These are phyloP conservation scores for Trypanosoma rangeli DNA, from an alignment of 208 protist species.

Conservation along the genomic window DNA sequence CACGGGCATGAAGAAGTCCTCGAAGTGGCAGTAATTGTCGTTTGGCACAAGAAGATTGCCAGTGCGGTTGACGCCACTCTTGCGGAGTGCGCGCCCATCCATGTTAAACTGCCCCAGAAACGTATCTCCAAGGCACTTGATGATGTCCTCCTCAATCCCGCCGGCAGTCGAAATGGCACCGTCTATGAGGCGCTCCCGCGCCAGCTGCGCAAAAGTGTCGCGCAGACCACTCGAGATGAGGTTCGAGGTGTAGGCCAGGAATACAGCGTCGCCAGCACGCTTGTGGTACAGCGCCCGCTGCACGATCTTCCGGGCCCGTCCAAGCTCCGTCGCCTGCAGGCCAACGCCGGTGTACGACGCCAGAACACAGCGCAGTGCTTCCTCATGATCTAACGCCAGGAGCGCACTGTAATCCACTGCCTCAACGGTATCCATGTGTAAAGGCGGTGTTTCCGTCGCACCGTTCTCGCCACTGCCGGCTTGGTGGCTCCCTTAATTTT, in stretches of 20 bases:
- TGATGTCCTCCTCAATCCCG: conserved; percentile 99
- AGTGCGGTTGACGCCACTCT: conserved; percentile 97
- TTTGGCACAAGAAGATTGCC: conserved; percentile 99
- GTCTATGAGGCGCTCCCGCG: conserved; percentile 95
- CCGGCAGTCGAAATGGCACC: conserved; percentile 98
- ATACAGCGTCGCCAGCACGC: conserved; percentile 80
- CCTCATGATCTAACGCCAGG: conserved; percentile 42
- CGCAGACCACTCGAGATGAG: conserved; percentile 98
- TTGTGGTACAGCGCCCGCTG: conserved; percentile 61
- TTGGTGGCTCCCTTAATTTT: not conserved
- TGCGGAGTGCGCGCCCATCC: conserved; percentile 87
- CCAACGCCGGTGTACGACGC: conserved; percentile 41
- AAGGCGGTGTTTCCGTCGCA: not conserved
- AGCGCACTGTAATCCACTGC: conserved; percentile 62
- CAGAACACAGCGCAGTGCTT: conserved; percentile 54
- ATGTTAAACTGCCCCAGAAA: conserved; percentile 95
- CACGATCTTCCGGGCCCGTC: conserved; percentile 59
- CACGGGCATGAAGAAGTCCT: conserved; percentile 99
- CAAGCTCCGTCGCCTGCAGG: conserved; percentile 80
- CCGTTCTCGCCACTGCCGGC: not conserved
- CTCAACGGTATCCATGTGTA: conserved; percentile 18
- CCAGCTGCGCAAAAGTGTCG: conserved; percentile 97
- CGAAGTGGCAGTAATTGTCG: conserved; percentile 99
- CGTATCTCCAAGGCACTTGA: conserved; percentile 98
- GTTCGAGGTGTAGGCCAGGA: conserved; percentile 99